Base-by-base conservation (phyloP, 306 rosid species). In the Lablab purpureus region DNA sequence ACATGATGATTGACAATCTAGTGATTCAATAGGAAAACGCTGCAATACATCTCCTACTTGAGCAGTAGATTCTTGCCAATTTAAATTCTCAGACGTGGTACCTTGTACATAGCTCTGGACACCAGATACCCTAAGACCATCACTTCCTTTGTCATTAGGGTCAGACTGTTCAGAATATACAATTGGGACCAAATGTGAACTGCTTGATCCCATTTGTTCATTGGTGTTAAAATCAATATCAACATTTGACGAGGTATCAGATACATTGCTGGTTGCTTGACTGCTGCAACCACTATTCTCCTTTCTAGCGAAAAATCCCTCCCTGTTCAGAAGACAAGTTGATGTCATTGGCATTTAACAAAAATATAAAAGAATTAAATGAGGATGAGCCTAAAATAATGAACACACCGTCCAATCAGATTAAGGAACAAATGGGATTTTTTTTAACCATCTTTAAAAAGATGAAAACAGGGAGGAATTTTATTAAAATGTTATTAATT, bases 241-340 rank as follows among this genome's bases (percentile, higher is more conserved):
- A 70, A 72, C 69, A 73, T 74, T 81, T 52, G 88, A 79, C 50
- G 86, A 83, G 78, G 84, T 58, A 67, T 87, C 96, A 22, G 82
- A 84, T 59, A 65, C 82, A 64, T 74, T 81, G 89, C 84, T 74
- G 78, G 89, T 81, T 67, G 80, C 87, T 91, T 84, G 92, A 71
- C 77, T 82, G 85, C 77, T 82, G 85, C 87, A 84, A 65, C 75
- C 84, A 88, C 91, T 79, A 76, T 30, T 77, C 56, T 92, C 93
- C 91, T 81, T 77, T 79, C 87, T 75, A 66, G 91, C 89, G 87
- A 80, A 83, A 72, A 92, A 87, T 51, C 96, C 99, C 66, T 93
- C 98, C 93, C 99, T 95, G 70, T 68, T 75, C 77, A 87, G 69
- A 64, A 75, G 82, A 81, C 10, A n/a, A 70, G 60, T 76, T 65